A percentile compares a stretch with the other conserved stretches of the same genome.
These are phyloP conservation scores for Eremothecium gossypii DNA, from an alignment of 1,139 yeast genomes.

Conservation along the genomic window DNA sequence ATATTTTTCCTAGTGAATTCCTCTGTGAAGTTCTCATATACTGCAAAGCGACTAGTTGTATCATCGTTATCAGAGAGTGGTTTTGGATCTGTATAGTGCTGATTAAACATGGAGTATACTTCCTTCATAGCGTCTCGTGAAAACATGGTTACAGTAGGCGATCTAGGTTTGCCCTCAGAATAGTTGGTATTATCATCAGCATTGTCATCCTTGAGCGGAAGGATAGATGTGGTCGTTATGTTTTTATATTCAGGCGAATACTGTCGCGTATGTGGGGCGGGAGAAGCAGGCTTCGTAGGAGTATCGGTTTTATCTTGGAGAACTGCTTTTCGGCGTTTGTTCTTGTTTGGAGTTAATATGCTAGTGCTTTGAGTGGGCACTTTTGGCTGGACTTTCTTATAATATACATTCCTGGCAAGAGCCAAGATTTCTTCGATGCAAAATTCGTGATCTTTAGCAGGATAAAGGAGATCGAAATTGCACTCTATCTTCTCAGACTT, in stretches of 20 bases:
- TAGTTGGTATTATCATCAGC: slow-evolving; percentile 7
- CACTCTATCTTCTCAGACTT: slow-evolving; percentile 55
- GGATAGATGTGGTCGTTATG: slow-evolving; percentile 19
- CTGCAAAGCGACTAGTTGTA: slow-evolving; percentile 19
- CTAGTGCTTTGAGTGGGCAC: neutral
- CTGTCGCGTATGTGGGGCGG: neutral
- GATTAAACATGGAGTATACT: slow-evolving; percentile 67
- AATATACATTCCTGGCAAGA: slow-evolving; percentile 32
- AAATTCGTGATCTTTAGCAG: slow-evolving; percentile 40
- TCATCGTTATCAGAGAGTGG: slow-evolving; percentile 23
- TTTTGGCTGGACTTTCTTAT: slow-evolving; percentile 6
- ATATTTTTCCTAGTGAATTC: slow-evolving; percentile 29
- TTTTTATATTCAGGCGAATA: slow-evolving; percentile 7
- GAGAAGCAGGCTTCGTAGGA: neutral
- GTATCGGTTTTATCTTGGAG: slow-evolving; percentile 7
- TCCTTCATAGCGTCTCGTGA: slow-evolving; percentile 73
- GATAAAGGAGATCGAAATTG: slow-evolving; percentile 50
- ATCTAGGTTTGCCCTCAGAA: slow-evolving; percentile 30
- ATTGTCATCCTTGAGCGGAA: slow-evolving; percentile 23
- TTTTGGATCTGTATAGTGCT: slow-evolving; percentile 25
- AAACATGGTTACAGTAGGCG: slow-evolving; percentile 73
- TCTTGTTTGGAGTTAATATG: slow-evolving; percentile 1
- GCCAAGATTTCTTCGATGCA: slow-evolving; percentile 61
- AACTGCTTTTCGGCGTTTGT: slow-evolving; percentile 2
- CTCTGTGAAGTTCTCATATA: slow-evolving; percentile 33